phyloP scores from a whole-genome alignment of 2,329 filamentous ascomycete genomes.

The Aspergillus sergii region DNA sequence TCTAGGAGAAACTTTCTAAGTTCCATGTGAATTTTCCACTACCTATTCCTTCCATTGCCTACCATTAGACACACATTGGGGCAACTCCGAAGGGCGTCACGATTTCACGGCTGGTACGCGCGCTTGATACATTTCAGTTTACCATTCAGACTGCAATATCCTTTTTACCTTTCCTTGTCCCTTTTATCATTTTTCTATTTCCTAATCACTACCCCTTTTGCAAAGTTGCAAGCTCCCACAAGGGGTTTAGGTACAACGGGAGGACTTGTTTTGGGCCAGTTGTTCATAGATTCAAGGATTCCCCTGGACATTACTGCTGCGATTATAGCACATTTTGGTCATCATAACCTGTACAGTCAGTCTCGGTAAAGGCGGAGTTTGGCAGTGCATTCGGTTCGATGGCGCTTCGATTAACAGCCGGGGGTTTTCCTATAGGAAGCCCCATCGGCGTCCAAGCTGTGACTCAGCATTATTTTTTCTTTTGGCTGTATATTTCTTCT shows the following conservation, averaged over 20 bases:
- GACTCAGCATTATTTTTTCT: slow-evolving; percentile 34
- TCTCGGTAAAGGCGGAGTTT: slow-evolving; percentile 15
- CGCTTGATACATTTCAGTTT: slow-evolving; percentile 18
- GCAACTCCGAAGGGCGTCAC: slow-evolving; percentile 15
- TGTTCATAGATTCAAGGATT: slow-evolving; percentile 20
- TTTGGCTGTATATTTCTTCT: slow-evolving; percentile 25
- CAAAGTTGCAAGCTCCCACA: background rate
- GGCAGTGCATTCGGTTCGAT: slow-evolving; percentile 17
- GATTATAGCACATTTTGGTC: slow-evolving; percentile 3
- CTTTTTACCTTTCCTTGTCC: slow-evolving; percentile 12
- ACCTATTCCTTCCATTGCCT: slow-evolving; percentile 7
- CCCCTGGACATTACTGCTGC: slow-evolving; percentile 1
- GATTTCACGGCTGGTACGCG: slow-evolving; percentile 25
- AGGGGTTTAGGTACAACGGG: slow-evolving; percentile 7
- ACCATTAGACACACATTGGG: slow-evolving; percentile 6
- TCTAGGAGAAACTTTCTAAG: slow-evolving; percentile 60
- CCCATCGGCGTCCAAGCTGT: slow-evolving; percentile 40
- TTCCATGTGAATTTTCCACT: slow-evolving; percentile 1
- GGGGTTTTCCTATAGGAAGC: slow-evolving; percentile 4
- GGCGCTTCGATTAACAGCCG: slow-evolving; percentile 20
- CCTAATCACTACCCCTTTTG: slow-evolving; percentile 10
- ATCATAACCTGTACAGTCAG: slow-evolving; percentile 14
- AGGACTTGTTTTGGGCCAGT: slow-evolving; percentile 12
- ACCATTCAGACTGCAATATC: slow-evolving; percentile 17
- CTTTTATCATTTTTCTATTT: slow-evolving; percentile 7